Evolutionary conservation across 2,329 filamentous ascomycete species (phyloP).

Genomic region (Didymella lethalis): DNA sequence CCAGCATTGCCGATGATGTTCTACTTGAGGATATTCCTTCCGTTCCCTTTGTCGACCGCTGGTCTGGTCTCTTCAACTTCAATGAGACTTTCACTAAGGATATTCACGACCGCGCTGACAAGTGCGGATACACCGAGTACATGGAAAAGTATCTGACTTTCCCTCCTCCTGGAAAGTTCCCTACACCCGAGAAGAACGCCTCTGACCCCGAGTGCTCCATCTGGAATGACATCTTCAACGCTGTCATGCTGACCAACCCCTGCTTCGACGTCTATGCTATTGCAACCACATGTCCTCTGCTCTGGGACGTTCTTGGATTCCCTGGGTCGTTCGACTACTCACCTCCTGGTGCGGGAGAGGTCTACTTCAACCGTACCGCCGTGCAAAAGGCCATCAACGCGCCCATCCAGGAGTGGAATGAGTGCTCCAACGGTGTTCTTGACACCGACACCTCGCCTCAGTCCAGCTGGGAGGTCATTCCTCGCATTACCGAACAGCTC

Average conservation of each 20-base stretch:
- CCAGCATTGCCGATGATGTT: constrained; percentile 64
- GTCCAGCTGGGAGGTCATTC: constrained; percentile 66
- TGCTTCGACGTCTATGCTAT: constrained; percentile 83
- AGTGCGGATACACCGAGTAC: constrained; percentile 70
- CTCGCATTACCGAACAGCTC: constrained; percentile 75
- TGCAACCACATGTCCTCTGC: constrained; percentile 72
- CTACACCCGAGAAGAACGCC: constrained; percentile 56
- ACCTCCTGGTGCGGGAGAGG: constrained; percentile 62
- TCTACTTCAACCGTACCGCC: constrained; percentile 76
- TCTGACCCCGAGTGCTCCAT: constrained; percentile 64
- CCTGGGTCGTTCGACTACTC: constrained; percentile 70
- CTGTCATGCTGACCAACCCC: constrained; percentile 69
- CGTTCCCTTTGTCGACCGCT: constrained; percentile 68
- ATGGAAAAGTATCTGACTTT: constrained; percentile 70
- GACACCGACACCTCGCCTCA: constrained; percentile 62
- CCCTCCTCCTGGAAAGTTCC: constrained; percentile 70
- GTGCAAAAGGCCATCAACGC: constrained; percentile 75
- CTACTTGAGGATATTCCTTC: constrained; percentile 62
- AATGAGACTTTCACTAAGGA: constrained; percentile 65
- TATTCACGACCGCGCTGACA: constrained; percentile 61
- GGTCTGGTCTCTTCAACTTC: constrained; percentile 67
- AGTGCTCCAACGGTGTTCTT: constrained; percentile 62
- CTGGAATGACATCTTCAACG: constrained; percentile 64
- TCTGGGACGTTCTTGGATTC: constrained; percentile 74
- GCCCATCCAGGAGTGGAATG: constrained; percentile 63